Conservation (phyloP, 495 filamentous ascomycete species). For the Tuber aestivum region DNA sequence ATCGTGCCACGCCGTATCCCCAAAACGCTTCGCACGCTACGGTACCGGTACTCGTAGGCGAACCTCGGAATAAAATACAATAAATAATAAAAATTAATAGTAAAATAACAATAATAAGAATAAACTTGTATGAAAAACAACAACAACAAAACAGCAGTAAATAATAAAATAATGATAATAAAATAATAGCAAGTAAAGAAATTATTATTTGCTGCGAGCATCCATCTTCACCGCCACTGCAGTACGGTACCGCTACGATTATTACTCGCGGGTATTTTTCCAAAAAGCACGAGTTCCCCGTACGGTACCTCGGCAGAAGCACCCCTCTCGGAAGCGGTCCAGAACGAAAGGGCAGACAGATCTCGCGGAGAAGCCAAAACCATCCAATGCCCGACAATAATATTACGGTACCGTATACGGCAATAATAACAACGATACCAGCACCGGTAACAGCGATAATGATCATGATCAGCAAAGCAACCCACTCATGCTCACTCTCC, state of each 20-base stretch:
- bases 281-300: no score
- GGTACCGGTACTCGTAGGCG: no score
- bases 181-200: no score
- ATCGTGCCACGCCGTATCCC: not conserved
- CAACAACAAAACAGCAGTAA: not conserved
- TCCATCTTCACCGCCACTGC: not conserved
- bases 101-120: no score
- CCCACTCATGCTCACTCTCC: not conserved
- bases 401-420: no score
- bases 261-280: no score
- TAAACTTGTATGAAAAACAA: not conserved
- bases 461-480: not conserved
- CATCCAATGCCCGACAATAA: not conserved
- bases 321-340: not conserved
- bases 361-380: not conserved
- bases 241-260: no score
- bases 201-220: not conserved
- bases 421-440: not conserved
- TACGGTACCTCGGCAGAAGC: not conserved
- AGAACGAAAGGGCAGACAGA: not conserved
- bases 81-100: not conserved
- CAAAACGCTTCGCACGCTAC: not conserved
- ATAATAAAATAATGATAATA: no score
- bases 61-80: no score
- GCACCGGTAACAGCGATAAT: not conserved